Base-by-base conservation (phyloP, 2,329 filamentous ascomycete genomes). In the Elsinoe fawcettii region DNA sequence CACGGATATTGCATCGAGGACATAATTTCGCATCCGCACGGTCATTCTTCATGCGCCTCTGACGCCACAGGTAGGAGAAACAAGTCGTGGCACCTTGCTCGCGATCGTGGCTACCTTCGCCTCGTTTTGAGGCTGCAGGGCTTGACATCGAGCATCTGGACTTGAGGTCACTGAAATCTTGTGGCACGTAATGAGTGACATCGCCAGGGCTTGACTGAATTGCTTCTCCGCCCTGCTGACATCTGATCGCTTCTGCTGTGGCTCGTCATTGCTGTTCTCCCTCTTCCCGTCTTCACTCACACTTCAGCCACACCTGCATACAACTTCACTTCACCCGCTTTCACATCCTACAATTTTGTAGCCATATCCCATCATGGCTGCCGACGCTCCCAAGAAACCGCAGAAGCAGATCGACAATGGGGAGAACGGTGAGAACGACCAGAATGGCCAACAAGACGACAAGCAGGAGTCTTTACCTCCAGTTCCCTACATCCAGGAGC, bases 401-500 rank as follows among this genome's bases (percentile, higher is more conserved):
- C 39, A 47, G 41, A 46, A 56, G 54, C 54, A 56, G 18, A 56
- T 46, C n/a, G 54, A 34, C 8, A 36, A 49, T 23, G 54, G 41
- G 7, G 54, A 56, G 16, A 16, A 46, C 22, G 14, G 49, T 3
- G 5, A 56, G 12, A 27, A 56, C 14, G 46, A 36, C 25, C 49
- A 53, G 49, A 53, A 53, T 53, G 49, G 49, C 11, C 30, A 53
- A 20, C 30, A 39, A 16, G 12, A 53, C 12, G 34, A 44, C n/a
- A 44, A 55, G 16, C 36, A 60, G 46, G 23, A 58, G n/a, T 58
- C 34, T 32, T 20, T 44, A n/a, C 54, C 55, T 1, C 46, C 57
- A 16, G 56, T 54, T 36, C 59, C 59, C 7, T 46, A 34, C 16
- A 58, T 36, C 47, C 30, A 61, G 32, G 49, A 59, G 54, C 39